Conservation (phyloP, 352 stramenopile genomes). For the Albugo laibachii region DNA sequence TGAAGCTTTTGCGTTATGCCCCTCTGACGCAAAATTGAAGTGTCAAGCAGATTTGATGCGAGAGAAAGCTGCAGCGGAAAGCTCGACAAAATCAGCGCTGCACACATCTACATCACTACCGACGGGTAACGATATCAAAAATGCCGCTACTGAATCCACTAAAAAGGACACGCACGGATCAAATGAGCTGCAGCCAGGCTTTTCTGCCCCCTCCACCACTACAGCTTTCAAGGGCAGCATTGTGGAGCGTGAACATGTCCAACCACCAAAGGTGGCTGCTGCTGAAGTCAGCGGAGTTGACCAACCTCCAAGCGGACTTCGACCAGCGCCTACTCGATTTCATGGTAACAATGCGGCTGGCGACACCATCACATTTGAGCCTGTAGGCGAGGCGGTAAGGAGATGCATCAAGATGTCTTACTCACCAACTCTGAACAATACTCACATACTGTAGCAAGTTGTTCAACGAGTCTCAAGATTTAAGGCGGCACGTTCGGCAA, state of each 20-base stretch:
- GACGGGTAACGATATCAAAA: neutral
- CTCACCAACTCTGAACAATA: neutral
- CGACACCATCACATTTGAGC: slow-evolving; percentile 44
- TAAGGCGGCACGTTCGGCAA: slow-evolving; percentile 22
- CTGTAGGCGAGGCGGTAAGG: slow-evolving; percentile 52
- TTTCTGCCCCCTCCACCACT: slow-evolving; percentile 14
- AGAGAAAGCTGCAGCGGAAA: slow-evolving; percentile 6
- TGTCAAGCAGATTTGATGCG: slow-evolving; percentile 52
- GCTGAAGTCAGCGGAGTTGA: neutral
- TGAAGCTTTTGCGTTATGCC: slow-evolving; percentile 38
- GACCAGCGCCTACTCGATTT: slow-evolving; percentile 16
- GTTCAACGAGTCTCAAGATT: slow-evolving; percentile 74
- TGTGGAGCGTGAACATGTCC: slow-evolving; percentile 31
- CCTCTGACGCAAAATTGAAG: slow-evolving; percentile 35
- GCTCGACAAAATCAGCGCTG: neutral
- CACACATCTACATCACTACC: slow-evolving; percentile 2
- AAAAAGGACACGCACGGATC: neutral
- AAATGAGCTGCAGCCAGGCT: slow-evolving; percentile 8
- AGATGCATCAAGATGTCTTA: slow-evolving; percentile 1
- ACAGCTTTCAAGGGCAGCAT: slow-evolving; percentile 51
- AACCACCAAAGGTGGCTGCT: slow-evolving; percentile 4
- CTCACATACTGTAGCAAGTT: slow-evolving; percentile 25
- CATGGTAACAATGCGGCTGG: slow-evolving; percentile 44
- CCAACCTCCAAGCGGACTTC: neutral
- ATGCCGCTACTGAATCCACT: slow-evolving; percentile 4